Evolutionary conservation across 257 asterid species (phyloP).

Genomic region (Lycium ferocissimum): DNA sequence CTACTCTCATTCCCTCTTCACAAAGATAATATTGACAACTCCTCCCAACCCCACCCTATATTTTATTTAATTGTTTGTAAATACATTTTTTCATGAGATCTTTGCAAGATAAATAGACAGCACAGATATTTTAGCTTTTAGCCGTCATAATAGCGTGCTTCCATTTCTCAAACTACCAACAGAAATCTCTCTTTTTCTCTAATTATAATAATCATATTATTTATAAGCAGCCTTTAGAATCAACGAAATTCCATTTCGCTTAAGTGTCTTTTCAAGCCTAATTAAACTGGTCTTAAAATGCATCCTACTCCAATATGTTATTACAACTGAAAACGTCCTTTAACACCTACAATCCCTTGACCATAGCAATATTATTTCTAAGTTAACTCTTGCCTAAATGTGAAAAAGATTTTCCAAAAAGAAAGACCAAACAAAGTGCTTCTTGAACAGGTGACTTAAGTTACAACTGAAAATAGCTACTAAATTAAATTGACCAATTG

Average conservation of each 20-base stretch:
- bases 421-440: neutral
- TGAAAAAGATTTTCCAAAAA: neutral
- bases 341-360: neutral
- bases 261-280: constrained; percentile 12
- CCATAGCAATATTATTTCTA: neutral
- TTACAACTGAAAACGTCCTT: neutral
- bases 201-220: constrained; percentile 17
- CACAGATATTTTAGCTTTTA: constrained; percentile 22
- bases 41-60: neutral
- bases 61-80: neutral
- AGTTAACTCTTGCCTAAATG: neutral
- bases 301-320: neutral
- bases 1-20: constrained; percentile 15
- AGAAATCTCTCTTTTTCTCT: neutral
- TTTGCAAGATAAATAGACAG: constrained; percentile 10
- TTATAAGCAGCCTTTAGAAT: constrained; percentile 35
- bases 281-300: neutral
- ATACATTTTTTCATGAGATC: neutral
- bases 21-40: neutral
- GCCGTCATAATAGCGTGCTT: constrained; percentile 21
- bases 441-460: neutral
- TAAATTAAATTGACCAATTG: neutral
- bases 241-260: constrained; percentile 35
- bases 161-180: constrained; percentile 26
- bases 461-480: neutral